These are phyloP conservation scores for Dichotomopilus funicola DNA, from an alignment of 2,329 filamentous ascomycete species.

Conservation along the genomic window DNA sequence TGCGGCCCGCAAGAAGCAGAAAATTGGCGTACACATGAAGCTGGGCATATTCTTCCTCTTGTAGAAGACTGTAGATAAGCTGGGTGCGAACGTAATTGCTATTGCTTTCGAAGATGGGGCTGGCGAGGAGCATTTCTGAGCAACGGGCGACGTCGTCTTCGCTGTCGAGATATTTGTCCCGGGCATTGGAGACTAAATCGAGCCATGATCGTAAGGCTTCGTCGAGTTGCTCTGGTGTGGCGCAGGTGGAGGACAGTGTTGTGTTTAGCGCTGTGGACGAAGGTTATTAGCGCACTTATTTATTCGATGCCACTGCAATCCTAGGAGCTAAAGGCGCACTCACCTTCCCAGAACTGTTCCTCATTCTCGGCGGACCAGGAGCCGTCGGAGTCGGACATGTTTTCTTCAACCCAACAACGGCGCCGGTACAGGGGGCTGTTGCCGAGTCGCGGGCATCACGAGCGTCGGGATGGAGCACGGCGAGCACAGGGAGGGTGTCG, in stretches of 20 bases:
- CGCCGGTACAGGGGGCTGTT: constrained; percentile 5
- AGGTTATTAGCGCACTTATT: background rate
- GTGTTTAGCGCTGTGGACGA: constrained; percentile 38
- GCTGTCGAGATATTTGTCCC: constrained; percentile 66
- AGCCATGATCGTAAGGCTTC: constrained; percentile 81
- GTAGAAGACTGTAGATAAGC: constrained; percentile 81
- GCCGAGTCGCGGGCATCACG: constrained; percentile 20
- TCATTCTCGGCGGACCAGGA: constrained; percentile 67
- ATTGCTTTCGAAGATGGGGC: constrained; percentile 66
- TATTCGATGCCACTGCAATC: background rate
- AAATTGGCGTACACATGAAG: constrained; percentile 78
- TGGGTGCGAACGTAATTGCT: constrained; percentile 85
- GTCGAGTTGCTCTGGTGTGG: constrained; percentile 61
- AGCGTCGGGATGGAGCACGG: too few species aligned
- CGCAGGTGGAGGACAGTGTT: constrained; percentile 42
- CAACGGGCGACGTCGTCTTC: constrained; percentile 77
- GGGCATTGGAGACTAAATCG: constrained; percentile 66
- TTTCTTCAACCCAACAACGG: constrained; percentile 24
- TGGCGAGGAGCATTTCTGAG: constrained; percentile 70
- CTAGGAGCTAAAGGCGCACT: constrained; percentile 12
- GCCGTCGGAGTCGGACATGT: constrained; percentile 59
- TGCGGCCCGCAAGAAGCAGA: constrained; percentile 77
- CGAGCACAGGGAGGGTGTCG: too few species aligned
- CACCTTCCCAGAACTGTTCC: constrained; percentile 86
- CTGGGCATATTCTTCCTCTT: constrained; percentile 79